A percentile compares a stretch with the other conserved stretches of the same genome.
These are phyloP conservation scores for Neopestalotiopsis sp. DNA, from an alignment of 2,329 filamentous ascomycete species.

Conservation along the genomic window DNA sequence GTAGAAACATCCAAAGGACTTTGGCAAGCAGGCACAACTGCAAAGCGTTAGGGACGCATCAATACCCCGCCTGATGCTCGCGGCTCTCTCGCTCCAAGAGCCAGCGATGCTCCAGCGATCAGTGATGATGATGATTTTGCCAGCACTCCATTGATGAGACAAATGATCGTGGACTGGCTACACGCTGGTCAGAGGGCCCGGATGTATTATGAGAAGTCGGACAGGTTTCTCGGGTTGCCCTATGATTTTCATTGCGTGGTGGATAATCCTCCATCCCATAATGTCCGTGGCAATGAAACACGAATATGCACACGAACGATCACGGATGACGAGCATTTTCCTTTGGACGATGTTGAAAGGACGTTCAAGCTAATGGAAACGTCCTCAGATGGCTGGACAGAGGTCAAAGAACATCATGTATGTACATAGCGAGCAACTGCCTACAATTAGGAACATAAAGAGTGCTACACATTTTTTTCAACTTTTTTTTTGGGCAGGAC, in stretches of 20 bases:
- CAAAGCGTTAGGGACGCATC: slow-evolving; percentile 28
- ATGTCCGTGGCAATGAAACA: not conserved
- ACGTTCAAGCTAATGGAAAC: not conserved
- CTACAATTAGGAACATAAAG: not conserved
- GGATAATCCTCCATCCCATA: not conserved
- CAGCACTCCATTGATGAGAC: not conserved
- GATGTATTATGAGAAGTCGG: not conserved
- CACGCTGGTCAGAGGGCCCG: too few species aligned
- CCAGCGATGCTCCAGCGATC: not conserved
- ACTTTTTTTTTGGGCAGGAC: not conserved
- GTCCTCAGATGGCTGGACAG: not conserved
- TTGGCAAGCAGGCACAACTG: slow-evolving; percentile 51
- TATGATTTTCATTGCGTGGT: not conserved
- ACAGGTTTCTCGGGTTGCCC: not conserved
- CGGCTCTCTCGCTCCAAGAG: not conserved
- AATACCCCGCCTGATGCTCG: not conserved
- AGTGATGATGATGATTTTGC: not conserved
- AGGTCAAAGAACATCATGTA: not conserved
- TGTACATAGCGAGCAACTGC: not conserved
- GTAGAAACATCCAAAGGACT: slow-evolving; percentile 69
- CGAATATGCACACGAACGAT: not conserved
- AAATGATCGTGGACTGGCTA: not conserved
- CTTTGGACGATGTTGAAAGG: not conserved
- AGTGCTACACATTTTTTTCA: not conserved
- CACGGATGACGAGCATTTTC: not conserved